These are phyloP conservation scores for Globisporangium acanthophoron DNA, from an alignment of 352 stramenopile genomes.

Conservation along the genomic window DNA sequence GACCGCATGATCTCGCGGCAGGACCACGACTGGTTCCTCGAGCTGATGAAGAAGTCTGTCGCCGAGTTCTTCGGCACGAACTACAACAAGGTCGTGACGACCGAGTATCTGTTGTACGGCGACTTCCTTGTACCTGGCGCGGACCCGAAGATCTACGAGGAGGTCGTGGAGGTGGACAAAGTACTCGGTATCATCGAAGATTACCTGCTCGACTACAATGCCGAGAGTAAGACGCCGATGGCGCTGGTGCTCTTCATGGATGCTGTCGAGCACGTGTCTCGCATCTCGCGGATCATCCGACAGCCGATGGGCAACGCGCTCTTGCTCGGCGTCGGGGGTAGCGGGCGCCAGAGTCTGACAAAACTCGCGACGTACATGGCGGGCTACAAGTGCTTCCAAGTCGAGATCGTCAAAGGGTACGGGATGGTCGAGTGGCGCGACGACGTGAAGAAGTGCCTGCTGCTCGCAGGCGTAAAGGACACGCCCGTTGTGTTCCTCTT, in stretches of 20 bases:
- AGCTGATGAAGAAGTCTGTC: conserved; percentile 62
- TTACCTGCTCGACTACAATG: conserved; percentile 89
- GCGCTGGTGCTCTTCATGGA: conserved; percentile 87
- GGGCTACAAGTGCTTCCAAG: conserved; percentile 90
- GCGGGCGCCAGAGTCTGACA: conserved; percentile 89
- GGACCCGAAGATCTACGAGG: conserved; percentile 85
- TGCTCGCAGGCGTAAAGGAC: conserved; percentile 89
- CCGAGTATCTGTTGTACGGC: conserved; percentile 68
- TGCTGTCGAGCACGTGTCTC: conserved; percentile 81
- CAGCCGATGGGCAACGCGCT: conserved; percentile 88
- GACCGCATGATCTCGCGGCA: conserved; percentile 90
- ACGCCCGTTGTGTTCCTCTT: conserved; percentile 92
- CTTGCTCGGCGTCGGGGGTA: conserved; percentile 90
- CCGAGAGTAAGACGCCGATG: conserved; percentile 89
- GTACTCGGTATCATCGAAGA: conserved; percentile 85
- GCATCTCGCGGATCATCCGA: conserved; percentile 74
- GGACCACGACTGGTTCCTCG: conserved; percentile 90
- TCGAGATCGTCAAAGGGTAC: conserved; percentile 95
- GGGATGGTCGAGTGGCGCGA: conserved; percentile 91
- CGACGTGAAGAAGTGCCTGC: conserved; percentile 89
- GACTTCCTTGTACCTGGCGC: conserved; percentile 79
- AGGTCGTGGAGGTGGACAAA: conserved; percentile 83
- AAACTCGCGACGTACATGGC: conserved; percentile 92
- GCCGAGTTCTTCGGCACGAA: conserved; percentile 75
- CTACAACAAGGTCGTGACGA: conserved; percentile 74